These are phyloP conservation scores for Artemisia argyi DNA, from an alignment of 129 eudicot species.

Conservation along the genomic window DNA sequence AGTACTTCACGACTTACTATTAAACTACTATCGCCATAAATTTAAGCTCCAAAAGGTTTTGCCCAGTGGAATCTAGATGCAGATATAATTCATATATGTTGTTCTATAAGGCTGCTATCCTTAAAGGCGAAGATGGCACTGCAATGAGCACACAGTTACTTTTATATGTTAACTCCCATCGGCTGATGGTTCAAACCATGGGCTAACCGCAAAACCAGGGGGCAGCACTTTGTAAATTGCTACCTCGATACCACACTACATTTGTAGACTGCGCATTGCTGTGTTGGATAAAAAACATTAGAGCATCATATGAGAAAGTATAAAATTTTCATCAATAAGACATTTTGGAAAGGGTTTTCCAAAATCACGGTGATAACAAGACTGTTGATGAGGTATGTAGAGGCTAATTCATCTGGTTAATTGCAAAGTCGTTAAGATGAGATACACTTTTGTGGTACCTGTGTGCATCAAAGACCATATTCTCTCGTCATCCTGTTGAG, in stretches of 20 bases:
- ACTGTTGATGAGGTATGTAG: slow-evolving; percentile 3
- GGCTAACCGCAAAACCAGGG: not conserved
- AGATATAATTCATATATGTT: no score
- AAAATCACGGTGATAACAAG: not conserved
- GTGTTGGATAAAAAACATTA: not conserved
- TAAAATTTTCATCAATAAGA: no score
- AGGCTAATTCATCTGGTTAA: slow-evolving; percentile 26
- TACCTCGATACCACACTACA: not conserved
- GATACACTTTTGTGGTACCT: not conserved
- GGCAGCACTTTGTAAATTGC: not conserved
- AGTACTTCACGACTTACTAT: not conserved
- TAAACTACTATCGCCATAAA: not conserved
- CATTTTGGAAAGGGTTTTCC: not conserved
- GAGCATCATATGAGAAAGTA: not conserved
- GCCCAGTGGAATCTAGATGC: not conserved
- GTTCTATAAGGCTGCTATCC: no score
- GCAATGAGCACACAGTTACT: no score
- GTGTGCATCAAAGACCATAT: not conserved
- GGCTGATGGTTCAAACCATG: not conserved
- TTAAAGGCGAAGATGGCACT: no score
- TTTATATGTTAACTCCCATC: not conserved
- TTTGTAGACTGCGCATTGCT: not conserved
- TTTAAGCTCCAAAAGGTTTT: not conserved
- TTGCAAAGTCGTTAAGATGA: slow-evolving; percentile 19
- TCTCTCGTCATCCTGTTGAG: not conserved